Evolutionary conservation across 2,329 filamentous ascomycete species (phyloP), one percentile per base, ranked within the genome.

Genomic region (Sclerotinia minor): DNA sequence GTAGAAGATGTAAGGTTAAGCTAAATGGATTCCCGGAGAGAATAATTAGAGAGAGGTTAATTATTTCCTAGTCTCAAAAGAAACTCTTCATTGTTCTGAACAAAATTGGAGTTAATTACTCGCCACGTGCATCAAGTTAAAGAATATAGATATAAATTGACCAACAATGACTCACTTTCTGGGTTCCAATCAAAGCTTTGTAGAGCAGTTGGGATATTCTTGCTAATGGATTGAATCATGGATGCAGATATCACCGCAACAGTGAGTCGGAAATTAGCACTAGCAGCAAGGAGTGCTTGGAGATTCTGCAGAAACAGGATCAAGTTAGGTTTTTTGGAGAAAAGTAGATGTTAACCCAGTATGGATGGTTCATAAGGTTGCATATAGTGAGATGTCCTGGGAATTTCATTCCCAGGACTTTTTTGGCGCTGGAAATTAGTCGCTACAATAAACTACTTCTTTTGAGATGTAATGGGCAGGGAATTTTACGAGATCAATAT

Each of bases 81-180:
- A 29, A 21, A 11, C 29, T 50, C 7, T 26, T 11, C 0, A 24
- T 61, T 11, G 15, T 50, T 19, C 29, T 61, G 29, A 61, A 49
- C 19, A 3, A 5, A 19, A 15, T 1, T 1, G 5, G 15, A 15
- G 0, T 1, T n/a, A n/a, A n/a, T n/a, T 35, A 1, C 11, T 3
- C 1, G 0, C 5, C 0, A 9, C 8, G 4, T 8, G 1, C 45
- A 7, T 2, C 1, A 1, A n/a, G 44, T 1, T 6, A 8, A 9
- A 24, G 6, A 0, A n/a, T 24, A 7, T 19, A 3, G 8, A 3
- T 21, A 2, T 17, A 9, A 0, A 2, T 0, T 1, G 26, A 7
- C 9, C 3, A 2, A 24, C 5, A n/a, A n/a, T n/a, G n/a, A 8
- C 45, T 1, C 58, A 19, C 50, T 7, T 61, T 8, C 21, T 9